Conservation (phyloP, 495 filamentous ascomycete species). For the Tuber borchii region DNA sequence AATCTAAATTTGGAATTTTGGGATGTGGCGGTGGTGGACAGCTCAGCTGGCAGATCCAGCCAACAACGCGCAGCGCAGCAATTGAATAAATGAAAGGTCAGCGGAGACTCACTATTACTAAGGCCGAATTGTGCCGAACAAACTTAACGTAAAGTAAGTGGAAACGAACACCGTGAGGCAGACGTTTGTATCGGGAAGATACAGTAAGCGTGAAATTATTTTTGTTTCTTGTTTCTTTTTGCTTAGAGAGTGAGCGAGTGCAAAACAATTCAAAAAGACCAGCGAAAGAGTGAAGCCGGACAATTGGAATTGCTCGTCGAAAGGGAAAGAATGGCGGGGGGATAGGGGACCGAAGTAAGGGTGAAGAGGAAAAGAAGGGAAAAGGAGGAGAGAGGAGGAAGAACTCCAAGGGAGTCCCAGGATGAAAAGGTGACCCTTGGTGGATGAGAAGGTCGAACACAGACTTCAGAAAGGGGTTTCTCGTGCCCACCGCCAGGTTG, state of each 20-base stretch:
- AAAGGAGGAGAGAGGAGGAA: constrained; percentile 11
- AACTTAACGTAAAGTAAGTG: background rate
- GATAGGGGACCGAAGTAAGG: constrained; percentile 16
- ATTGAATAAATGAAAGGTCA: constrained; percentile 21
- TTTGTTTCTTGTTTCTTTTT: background rate
- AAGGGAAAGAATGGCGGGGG: constrained; percentile 22
- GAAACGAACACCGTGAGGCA: background rate
- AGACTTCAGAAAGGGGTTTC: background rate
- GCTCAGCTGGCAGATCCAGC: background rate
- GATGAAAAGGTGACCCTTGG: background rate
- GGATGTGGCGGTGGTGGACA: constrained; percentile 8
- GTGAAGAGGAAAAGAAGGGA: constrained; percentile 18
- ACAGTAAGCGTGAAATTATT: constrained; percentile 8
- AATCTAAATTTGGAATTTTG: constrained; percentile 29
- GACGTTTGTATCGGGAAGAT: constrained; percentile 13
- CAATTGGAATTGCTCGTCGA: constrained; percentile 29
- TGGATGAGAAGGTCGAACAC: background rate
- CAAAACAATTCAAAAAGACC: constrained; percentile 22
- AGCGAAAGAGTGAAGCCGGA: constrained; percentile 42
- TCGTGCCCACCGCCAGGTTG: background rate
- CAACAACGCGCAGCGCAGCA: constrained; percentile 7
- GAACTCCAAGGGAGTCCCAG: constrained; percentile 3
- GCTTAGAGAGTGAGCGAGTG: constrained; percentile 16
- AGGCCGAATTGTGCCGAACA: constrained; percentile 7
- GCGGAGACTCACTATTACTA: constrained; percentile 34